These are phyloP conservation scores for Rhodomyrtus psidioides DNA, from an alignment of 441 rosid genomes.

Conservation along the genomic window DNA sequence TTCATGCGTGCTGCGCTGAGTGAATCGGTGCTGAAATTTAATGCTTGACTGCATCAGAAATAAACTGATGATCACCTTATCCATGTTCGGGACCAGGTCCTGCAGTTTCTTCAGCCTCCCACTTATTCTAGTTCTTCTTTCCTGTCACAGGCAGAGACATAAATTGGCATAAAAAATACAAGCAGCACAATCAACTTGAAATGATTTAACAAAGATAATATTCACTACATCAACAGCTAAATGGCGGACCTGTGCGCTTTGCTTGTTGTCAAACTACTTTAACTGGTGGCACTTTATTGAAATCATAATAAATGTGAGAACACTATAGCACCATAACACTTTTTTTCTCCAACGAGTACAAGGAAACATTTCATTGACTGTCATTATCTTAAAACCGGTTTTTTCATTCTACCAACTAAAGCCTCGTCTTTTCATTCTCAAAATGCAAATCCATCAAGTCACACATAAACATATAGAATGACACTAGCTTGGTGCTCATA, in stretches of 20 bases:
- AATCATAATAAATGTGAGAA: background rate
- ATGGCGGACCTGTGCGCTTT: background rate
- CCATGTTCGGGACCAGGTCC: conserved; percentile 98
- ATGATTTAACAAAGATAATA: background rate
- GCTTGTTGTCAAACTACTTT: background rate
- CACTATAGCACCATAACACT: background rate
- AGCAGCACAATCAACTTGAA: background rate
- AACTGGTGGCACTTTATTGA: background rate
- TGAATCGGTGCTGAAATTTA: background rate
- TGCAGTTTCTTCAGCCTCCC: conserved; percentile 90
- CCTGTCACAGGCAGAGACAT: conserved; percentile 29
- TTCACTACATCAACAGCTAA: background rate
- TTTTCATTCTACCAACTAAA: background rate
- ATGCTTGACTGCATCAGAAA: background rate
- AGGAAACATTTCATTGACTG: background rate
- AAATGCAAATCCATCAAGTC: background rate
- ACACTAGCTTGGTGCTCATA: background rate
- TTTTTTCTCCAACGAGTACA: background rate
- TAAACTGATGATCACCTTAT: conserved; percentile 51
- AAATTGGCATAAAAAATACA: background rate
- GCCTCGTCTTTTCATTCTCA: background rate
- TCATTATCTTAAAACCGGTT: background rate
- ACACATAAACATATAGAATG: background rate
- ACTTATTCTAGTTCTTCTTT: conserved; percentile 92
- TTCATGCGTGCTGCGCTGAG: background rate